Percentiles rank a stretch among this genome's conserved stretches.
Conservation (phyloP, 75 land plant genomes). For the Pinus tabuliformis region DNA sequence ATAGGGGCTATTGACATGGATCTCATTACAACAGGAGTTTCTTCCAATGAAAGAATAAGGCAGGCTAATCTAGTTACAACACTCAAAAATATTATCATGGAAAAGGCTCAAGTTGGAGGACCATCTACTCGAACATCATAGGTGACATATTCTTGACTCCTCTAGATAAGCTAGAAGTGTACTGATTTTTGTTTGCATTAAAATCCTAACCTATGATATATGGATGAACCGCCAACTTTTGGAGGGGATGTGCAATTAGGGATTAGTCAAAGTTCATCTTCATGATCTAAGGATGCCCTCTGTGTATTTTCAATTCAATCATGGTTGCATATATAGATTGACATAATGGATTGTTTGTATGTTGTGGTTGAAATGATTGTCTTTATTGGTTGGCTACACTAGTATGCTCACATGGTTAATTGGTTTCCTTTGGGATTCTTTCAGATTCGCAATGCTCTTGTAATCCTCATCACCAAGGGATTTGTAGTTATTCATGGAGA, state of each 20-base stretch:
- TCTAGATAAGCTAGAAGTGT: background rate
- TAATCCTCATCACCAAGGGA: too few species aligned
- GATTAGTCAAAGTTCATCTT: conserved; percentile 56
- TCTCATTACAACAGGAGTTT: conserved; percentile 92
- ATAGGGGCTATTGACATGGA: conserved; percentile 98
- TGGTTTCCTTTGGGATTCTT: too few species aligned
- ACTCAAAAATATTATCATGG: conserved; percentile 62
- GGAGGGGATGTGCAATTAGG: conserved; percentile 76
- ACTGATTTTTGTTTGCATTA: too few species aligned
- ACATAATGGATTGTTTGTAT: too few species aligned
- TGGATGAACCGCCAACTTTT: conserved; percentile 43
- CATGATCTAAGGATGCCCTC: conserved; percentile 61
- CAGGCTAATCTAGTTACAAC: conserved; percentile 52
- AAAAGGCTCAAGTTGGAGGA: conserved; percentile 82
- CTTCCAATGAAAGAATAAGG: conserved; percentile 86
- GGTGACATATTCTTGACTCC: conserved; percentile 28
- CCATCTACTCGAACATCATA: conserved; percentile 52
- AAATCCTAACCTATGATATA: too few species aligned
- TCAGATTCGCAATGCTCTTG: too few species aligned
- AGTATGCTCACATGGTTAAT: background rate
- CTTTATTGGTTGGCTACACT: background rate
- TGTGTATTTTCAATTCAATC: background rate
- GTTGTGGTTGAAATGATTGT: background rate
- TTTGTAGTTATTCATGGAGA: too few species aligned
- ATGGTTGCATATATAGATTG: too few species aligned